phyloP scores from a whole-genome alignment of 1,284 basidiomycete genomes.

The Malassezia furfur region DNA sequence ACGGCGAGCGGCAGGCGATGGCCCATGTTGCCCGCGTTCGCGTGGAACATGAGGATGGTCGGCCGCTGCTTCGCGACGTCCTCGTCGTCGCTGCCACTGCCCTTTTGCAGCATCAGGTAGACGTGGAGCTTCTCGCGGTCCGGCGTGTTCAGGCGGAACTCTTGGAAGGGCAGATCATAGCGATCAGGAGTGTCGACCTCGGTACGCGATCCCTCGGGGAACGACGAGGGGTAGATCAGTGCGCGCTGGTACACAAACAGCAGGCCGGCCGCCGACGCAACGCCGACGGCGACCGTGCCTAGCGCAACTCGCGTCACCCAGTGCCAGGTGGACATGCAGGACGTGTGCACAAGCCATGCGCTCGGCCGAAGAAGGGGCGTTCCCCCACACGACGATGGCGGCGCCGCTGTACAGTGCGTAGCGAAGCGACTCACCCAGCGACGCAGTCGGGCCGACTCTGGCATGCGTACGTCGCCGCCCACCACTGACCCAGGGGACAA shows the following conservation, averaged over 20 bases:
- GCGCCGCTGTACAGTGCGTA: constrained; percentile 28
- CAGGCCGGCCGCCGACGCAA: constrained; percentile 37
- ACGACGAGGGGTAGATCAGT: constrained; percentile 40
- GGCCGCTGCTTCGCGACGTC: constrained; percentile 23
- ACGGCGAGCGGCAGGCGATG: constrained; percentile 82
- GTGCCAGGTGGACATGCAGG: background rate
- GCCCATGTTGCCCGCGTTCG: constrained; percentile 50
- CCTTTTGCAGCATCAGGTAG: constrained; percentile 34
- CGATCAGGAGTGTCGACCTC: constrained; percentile 36
- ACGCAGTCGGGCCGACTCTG: constrained; percentile 28
- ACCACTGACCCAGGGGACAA: constrained; percentile 56
- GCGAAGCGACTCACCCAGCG: constrained; percentile 13
- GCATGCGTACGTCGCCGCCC: constrained; percentile 20
- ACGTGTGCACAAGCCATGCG: background rate
- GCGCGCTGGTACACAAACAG: constrained; percentile 43
- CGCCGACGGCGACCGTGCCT: constrained; percentile 26
- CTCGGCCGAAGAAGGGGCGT: constrained; percentile 5
- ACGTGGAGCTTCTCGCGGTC: constrained; percentile 33
- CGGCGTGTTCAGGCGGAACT: constrained; percentile 35
- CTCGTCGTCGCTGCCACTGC: constrained; percentile 13
- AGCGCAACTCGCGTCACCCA: constrained; percentile 17
- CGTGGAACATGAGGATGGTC: constrained; percentile 42
- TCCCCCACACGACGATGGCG: constrained; percentile 17
- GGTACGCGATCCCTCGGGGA: constrained; percentile 38
- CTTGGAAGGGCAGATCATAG: constrained; percentile 36